phyloP scores from a whole-genome alignment of 305 asterid genomes.

The Solanum hybrid region DNA sequence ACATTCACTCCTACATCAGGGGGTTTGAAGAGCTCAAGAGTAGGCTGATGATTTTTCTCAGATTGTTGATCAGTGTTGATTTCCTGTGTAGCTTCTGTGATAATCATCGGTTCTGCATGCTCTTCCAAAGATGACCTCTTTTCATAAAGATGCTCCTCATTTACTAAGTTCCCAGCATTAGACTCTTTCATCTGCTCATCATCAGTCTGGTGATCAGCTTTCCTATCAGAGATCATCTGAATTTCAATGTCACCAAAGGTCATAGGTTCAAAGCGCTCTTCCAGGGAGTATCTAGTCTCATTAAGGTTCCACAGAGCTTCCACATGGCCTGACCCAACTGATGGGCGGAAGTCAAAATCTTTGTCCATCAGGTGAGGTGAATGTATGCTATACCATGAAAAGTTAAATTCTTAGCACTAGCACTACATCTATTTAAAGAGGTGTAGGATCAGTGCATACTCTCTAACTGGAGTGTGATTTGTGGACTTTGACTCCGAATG shows the following conservation, averaged over 20 bases:
- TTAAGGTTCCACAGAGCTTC: slow-evolving; percentile 29
- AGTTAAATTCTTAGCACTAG: neutral
- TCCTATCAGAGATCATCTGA: slow-evolving; percentile 20
- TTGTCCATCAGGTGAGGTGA: slow-evolving; percentile 30
- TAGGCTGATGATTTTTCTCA: neutral
- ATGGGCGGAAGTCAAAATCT: slow-evolving; percentile 17
- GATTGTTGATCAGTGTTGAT: neutral
- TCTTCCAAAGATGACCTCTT: slow-evolving; percentile 1
- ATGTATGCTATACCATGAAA: slow-evolving; percentile 43
- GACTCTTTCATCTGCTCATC: slow-evolving; percentile 12
- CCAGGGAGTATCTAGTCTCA: slow-evolving; percentile 33
- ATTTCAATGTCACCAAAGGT: slow-evolving; percentile 38
- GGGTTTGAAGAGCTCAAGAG: neutral
- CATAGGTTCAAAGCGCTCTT: slow-evolving; percentile 53
- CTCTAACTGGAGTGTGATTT: slow-evolving; percentile 49
- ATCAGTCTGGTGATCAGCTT: slow-evolving; percentile 15
- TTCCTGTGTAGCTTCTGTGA: neutral
- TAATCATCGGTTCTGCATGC: slow-evolving; percentile 7
- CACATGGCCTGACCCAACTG: slow-evolving; percentile 14
- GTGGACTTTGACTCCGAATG: slow-evolving; percentile 24
- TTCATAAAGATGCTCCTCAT: neutral
- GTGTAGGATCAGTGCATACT: slow-evolving; percentile 37
- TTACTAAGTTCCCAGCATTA: neutral
- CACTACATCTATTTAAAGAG: neutral
- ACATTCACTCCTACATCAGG: neutral